Evolutionary conservation across 306 rosid species (phyloP).

Genomic region (Oemleria cerasiformis): DNA sequence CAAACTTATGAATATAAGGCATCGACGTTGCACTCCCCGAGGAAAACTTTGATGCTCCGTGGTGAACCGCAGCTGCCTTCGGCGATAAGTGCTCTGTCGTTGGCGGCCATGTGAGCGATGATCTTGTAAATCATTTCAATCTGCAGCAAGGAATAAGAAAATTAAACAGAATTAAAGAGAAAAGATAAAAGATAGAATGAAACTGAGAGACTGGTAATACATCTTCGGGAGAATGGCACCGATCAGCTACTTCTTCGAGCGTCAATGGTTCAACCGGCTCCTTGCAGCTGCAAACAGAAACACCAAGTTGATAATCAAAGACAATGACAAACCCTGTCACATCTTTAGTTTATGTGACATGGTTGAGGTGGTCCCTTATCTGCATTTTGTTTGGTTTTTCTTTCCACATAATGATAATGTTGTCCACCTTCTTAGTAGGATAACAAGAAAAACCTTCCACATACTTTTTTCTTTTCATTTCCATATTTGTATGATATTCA

Average conservation of each 20-base stretch:
- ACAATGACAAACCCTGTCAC: conserved; percentile 2
- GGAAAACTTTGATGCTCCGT: conserved; percentile 76
- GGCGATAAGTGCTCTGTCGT: conserved; percentile 86
- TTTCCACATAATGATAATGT: conserved; percentile 1
- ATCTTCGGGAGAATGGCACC: conserved; percentile 74
- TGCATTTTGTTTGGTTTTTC: background rate
- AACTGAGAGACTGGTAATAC: conserved; percentile 27
- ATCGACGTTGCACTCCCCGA: conserved; percentile 71
- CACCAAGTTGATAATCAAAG: background rate
- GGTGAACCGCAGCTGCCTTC: conserved; percentile 94
- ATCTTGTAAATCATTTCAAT: conserved; percentile 89
- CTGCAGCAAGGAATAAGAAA: conserved; percentile 29
- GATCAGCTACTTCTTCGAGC: conserved; percentile 53
- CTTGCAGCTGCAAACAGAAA: conserved; percentile 53
- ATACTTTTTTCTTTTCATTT: background rate
- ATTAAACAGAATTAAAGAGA: background rate
- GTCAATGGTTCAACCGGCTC: conserved; percentile 60
- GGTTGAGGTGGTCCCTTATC: conserved; percentile 11
- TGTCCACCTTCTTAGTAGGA: background rate
- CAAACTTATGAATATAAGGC: conserved; percentile 46
- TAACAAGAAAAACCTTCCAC: conserved; percentile 3
- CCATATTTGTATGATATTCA: background rate
- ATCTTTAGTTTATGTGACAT: background rate
- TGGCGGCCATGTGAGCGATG: conserved; percentile 84
- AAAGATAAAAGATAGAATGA: background rate